Evolutionary conservation across 305 asterid species (phyloP).

Genomic region (Fraxinus platypoda): DNA sequence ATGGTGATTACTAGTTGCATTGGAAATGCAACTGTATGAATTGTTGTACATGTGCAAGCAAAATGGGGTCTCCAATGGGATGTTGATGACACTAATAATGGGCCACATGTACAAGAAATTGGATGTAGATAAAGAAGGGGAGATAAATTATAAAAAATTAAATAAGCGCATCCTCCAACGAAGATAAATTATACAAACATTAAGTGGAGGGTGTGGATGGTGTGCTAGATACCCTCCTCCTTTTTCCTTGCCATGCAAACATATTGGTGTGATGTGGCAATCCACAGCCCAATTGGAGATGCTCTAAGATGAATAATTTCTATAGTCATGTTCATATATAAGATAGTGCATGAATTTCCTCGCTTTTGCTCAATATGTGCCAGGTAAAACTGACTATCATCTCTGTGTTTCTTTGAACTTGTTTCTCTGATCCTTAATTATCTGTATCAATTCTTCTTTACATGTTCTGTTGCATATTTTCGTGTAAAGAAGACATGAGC

Average conservation of each 20-base stretch:
- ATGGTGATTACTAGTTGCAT: not conserved
- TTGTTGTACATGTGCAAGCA: not conserved
- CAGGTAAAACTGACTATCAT: not conserved
- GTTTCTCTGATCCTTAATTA: not conserved
- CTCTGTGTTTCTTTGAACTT: not conserved
- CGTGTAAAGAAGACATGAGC: not conserved
- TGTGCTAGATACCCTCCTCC: not conserved
- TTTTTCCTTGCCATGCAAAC: not conserved
- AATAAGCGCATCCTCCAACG: not conserved
- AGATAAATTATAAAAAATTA: no score
- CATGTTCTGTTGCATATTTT: not conserved
- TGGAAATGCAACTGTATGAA: not conserved
- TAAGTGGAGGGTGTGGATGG: not conserved
- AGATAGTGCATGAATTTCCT: not conserved
- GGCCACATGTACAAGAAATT: not conserved
- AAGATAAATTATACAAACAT: not conserved
- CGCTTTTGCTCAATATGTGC: not conserved
- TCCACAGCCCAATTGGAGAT: not conserved
- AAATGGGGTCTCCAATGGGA: not conserved
- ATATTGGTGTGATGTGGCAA: not conserved
- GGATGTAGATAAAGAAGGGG: not conserved
- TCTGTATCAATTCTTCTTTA: not conserved
- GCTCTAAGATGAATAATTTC: not conserved
- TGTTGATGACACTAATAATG: not conserved
- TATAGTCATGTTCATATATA: not conserved